Percentiles rank a stretch among this genome's conserved stretches.
Evolutionary conservation across 495 filamentous ascomycete species (phyloP).

Genomic region (Xylaria longipes): DNA sequence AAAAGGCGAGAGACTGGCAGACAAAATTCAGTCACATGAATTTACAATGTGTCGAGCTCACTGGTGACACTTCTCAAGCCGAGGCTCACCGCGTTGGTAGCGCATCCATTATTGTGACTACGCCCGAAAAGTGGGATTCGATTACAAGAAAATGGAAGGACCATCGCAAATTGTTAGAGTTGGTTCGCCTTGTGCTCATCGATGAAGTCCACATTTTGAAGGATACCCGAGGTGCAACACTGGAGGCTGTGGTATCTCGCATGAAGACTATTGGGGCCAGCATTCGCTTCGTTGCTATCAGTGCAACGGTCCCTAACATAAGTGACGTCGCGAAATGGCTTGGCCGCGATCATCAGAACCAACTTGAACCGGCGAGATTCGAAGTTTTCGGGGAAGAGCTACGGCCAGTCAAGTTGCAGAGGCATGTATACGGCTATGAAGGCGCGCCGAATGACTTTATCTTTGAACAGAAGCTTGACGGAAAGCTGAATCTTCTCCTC

Average conservation of each 20-base stretch:
- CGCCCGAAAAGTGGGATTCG: slow-evolving; percentile 98
- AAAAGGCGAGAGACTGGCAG: slow-evolving; percentile 83
- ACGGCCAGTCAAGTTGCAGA: slow-evolving; percentile 85
- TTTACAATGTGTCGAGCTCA: slow-evolving; percentile 82
- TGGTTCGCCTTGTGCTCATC: slow-evolving; percentile 91
- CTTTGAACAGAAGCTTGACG: slow-evolving; percentile 81
- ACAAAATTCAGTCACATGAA: slow-evolving; percentile 79
- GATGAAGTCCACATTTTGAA: slow-evolving; percentile 97
- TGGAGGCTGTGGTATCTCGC: slow-evolving; percentile 94
- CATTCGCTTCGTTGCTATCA: slow-evolving; percentile 89
- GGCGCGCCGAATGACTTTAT: slow-evolving; percentile 77
- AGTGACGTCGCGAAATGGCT: slow-evolving; percentile 91
- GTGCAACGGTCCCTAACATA: slow-evolving; percentile 93
- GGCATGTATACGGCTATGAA: slow-evolving; percentile 78
- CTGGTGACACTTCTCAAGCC: slow-evolving; percentile 83
- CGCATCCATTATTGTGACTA: slow-evolving; percentile 93
- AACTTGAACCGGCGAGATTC: slow-evolving; percentile 70
- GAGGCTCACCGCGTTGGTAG: slow-evolving; percentile 77
- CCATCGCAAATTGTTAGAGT: slow-evolving; percentile 78
- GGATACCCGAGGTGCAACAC: slow-evolving; percentile 83
- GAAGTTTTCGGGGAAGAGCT: slow-evolving; percentile 93
- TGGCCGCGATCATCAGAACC: slow-evolving; percentile 73
- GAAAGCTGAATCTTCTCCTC: slow-evolving; percentile 78
- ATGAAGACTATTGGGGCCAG: slow-evolving; percentile 92
- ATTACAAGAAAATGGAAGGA: slow-evolving; percentile 97